phyloP scores from a whole-genome alignment of 2,329 filamentous ascomycete species.

The Ophiostoma perfectum region DNA sequence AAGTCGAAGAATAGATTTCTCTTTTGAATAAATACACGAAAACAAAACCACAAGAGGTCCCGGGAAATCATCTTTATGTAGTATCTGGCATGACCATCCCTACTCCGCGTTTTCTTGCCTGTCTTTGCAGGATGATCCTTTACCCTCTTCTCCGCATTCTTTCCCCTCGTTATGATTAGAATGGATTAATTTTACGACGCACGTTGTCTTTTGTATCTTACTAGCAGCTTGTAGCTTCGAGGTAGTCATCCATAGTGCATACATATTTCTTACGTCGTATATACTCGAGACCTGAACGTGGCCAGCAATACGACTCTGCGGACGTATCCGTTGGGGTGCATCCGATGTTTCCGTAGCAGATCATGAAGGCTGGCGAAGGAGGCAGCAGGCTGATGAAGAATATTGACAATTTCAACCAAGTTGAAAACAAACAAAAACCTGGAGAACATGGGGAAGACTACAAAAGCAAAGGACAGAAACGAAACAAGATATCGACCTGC shows the following conservation, averaged over 20 bases:
- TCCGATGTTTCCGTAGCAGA: not conserved
- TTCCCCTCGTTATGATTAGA: not conserved
- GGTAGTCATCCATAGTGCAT: too few species aligned
- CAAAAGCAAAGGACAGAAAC: not conserved
- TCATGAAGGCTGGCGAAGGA: not conserved
- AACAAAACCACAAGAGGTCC: not conserved
- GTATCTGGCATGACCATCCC: not conserved
- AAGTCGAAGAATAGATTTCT: too few species aligned
- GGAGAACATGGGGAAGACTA: not conserved
- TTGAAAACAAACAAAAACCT: not conserved
- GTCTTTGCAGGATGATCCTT: not conserved
- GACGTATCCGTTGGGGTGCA: not conserved
- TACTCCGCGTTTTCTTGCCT: not conserved
- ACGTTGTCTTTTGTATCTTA: not conserved
- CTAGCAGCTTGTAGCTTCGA: too few species aligned
- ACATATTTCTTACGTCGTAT: too few species aligned
- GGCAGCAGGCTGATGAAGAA: not conserved
- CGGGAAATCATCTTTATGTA: constrained; percentile 10
- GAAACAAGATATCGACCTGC: not conserved
- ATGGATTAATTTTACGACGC: not conserved
- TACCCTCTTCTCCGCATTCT: constrained; percentile 1
- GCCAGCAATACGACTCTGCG: not conserved
- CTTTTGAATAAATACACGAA: not conserved
- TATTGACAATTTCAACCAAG: not conserved
- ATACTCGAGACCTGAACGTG: not conserved